These are phyloP conservation scores for Paxillus involutus DNA, from an alignment of 768 basidiomycete genomes.

Conservation along the genomic window DNA sequence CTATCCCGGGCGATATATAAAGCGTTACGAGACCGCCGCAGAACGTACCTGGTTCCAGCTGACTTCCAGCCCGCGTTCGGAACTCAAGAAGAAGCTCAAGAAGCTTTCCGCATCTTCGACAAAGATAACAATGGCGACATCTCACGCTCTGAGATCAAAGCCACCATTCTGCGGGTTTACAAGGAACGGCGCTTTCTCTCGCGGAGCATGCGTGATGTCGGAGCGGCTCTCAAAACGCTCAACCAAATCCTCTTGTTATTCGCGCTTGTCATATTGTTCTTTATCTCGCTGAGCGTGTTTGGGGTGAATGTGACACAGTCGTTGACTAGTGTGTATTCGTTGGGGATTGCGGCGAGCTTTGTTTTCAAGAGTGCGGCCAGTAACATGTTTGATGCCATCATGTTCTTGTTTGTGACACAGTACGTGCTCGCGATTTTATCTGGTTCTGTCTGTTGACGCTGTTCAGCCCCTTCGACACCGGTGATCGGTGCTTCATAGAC, in stretches of 20 bases:
- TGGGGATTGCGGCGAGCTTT: constrained; percentile 75
- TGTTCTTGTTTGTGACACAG: constrained; percentile 85
- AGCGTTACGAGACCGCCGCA: constrained; percentile 53
- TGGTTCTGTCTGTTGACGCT: constrained; percentile 4
- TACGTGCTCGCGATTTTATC: constrained; percentile 35
- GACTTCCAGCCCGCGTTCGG: constrained; percentile 74
- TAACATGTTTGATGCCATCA: constrained; percentile 74
- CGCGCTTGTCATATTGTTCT: constrained; percentile 64
- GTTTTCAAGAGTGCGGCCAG: constrained; percentile 77
- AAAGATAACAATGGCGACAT: constrained; percentile 77
- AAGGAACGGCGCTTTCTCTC: constrained; percentile 77
- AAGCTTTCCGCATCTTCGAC: constrained; percentile 76
- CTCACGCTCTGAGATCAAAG: constrained; percentile 73
- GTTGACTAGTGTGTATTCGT: constrained; percentile 69
- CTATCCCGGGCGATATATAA: constrained; percentile 68
- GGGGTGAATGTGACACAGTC: constrained; percentile 64
- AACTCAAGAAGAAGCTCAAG: constrained; percentile 52
- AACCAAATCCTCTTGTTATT: constrained; percentile 63
- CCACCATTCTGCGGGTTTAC: constrained; percentile 65
- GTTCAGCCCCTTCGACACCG: constrained; percentile 73
- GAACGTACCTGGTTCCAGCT: constrained; percentile 60
- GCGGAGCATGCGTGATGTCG: constrained; percentile 75
- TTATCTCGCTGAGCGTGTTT: constrained; percentile 73
- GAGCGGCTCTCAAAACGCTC: constrained; percentile 63
- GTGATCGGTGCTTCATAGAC: constrained; percentile 79